phyloP scores from a whole-genome alignment of 2,329 filamentous ascomycete species.

The Verticillium longisporum region DNA sequence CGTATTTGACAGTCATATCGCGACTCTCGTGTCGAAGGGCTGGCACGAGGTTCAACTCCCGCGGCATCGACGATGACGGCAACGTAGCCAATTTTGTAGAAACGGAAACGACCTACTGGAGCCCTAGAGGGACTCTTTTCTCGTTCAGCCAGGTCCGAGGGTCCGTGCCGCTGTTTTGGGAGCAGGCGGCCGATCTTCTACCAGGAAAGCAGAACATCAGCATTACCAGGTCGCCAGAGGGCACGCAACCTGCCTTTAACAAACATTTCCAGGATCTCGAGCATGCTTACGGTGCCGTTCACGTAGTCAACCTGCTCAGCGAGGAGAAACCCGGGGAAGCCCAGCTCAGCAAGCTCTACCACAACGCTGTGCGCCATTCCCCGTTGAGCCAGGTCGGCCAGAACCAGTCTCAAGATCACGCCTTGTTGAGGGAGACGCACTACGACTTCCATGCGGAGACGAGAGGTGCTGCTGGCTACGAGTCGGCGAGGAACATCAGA shows the following conservation, averaged over 20 bases:
- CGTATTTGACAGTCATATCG: conserved; percentile 83
- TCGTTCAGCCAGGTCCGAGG: conserved; percentile 91
- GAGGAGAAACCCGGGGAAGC: conserved; percentile 80
- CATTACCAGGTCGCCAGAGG: conserved; percentile 80
- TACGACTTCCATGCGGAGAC: conserved; percentile 98
- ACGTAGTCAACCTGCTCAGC: conserved; percentile 91
- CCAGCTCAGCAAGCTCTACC: conserved; percentile 75
- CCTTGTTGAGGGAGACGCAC: conserved; percentile 72
- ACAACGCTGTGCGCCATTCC: conserved; percentile 67
- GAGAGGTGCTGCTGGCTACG: conserved; percentile 77
- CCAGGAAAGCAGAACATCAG: conserved; percentile 93
- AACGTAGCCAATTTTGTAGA: conserved; percentile 99
- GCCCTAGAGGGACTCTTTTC: conserved; percentile 69
- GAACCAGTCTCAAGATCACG: conserved; percentile 57
- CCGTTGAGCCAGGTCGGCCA: conserved; percentile 58
- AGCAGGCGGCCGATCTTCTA: conserved; percentile 80
- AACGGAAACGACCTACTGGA: conserved; percentile 89
- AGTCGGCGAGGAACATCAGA: conserved; percentile 80
- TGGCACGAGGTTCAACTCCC: conserved; percentile 92
- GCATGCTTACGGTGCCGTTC: conserved; percentile 79
- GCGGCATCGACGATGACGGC: conserved; percentile 94
- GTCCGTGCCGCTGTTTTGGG: conserved; percentile 95
- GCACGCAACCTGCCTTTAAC: conserved; percentile 89
- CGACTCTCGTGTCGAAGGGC: conserved; percentile 84
- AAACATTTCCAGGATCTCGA: conserved; percentile 90